Base-by-base conservation (phyloP, 139 green algal species). In the Pseudopediastrum boryanum region DNA sequence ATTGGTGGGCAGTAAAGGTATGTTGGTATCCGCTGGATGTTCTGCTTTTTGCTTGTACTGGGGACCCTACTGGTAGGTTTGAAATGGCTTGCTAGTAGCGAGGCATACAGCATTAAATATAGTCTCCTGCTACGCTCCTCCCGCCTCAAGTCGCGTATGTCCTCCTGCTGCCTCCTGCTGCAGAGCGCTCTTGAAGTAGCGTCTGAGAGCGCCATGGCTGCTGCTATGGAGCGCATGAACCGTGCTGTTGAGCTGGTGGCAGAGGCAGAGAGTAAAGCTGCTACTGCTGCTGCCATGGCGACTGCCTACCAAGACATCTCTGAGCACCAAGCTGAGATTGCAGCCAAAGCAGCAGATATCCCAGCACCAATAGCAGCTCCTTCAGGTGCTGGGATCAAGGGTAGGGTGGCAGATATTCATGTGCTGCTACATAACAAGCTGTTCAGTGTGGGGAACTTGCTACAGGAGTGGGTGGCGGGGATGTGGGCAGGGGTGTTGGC, bases 301-400 rank as follows among this genome's bases (percentile, higher is more conserved):
- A 82, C 75, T 44, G 75, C 75, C 19, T 74, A 82, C 39, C 75
- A 82, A 29, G 75, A 82, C 64, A 74, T 82, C 21, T 50, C 75
- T 41, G 64, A 76, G 5, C 35, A 39, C 48, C 75, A 82, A 38
- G 75, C 74, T 31, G 44, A 33, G 3, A 38, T 51, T 31, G 74
- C 74, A 42, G 4, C 8, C 7, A 48, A 62, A 29, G 74, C 74
- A 41, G 74, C 74, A 44, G 62, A 81, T 48, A 33, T 74, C 12
- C 74, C 74, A 6, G 43, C 36, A 31, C 31, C 43, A 46, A 54
- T 56, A n/a, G 54, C n/a, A n/a, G n/a, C n/a, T n/a, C n/a, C 54
- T 13, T 25, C 54, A 13, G 54, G 2, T 29, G 39, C 23, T 48
- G 44, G 35, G 36, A 12, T 25, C 61, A 54, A 44, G 42, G 35